Conservation (phyloP, 495 filamentous ascomycete genomes). For the Talaromyces trachyspermus region DNA sequence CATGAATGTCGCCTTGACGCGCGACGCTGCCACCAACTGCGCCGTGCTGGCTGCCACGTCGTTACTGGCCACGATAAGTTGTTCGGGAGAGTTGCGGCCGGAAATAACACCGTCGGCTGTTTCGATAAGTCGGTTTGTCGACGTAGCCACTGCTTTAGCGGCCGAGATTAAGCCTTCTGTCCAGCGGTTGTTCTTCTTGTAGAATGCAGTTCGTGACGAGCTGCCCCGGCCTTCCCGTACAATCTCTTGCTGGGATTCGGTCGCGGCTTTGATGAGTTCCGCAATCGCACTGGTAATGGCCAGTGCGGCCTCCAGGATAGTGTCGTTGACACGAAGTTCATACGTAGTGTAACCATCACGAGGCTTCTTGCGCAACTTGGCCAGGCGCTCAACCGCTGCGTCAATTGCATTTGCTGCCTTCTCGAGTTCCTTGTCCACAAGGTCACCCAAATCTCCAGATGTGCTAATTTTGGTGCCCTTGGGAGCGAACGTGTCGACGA, state of each 20-base stretch:
- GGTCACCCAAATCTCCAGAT: constrained; percentile 82
- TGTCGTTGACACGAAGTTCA: constrained; percentile 89
- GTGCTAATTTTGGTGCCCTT: constrained; percentile 71
- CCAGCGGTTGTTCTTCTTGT: constrained; percentile 99
- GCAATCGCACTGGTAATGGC: constrained; percentile 96
- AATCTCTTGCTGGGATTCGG: constrained; percentile 90
- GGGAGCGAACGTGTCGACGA: constrained; percentile 83
- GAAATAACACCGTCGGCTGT: constrained; percentile 94
- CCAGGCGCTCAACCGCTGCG: constrained; percentile 78
- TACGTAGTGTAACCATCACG: constrained; percentile 94
- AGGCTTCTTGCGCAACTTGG: constrained; percentile 87
- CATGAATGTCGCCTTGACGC: constrained; percentile 97
- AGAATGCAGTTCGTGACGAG: constrained; percentile 88
- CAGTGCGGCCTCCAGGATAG: constrained; percentile 86
- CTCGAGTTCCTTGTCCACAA: constrained; percentile 84
- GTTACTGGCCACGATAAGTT: constrained; percentile 95
- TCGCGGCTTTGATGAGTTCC: constrained; percentile 92
- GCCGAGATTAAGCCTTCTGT: constrained; percentile 95
- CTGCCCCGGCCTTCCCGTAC: constrained; percentile 89
- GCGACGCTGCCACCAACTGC: constrained; percentile 88
- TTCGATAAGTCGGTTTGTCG: constrained; percentile 93
- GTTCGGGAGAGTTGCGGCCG: constrained; percentile 84
- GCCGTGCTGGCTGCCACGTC: constrained; percentile 93
- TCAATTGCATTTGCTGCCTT: constrained; percentile 96
- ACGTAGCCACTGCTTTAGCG: constrained; percentile 86